Conservation (phyloP, 116 monocot genomes). For the Iris pallida region DNA sequence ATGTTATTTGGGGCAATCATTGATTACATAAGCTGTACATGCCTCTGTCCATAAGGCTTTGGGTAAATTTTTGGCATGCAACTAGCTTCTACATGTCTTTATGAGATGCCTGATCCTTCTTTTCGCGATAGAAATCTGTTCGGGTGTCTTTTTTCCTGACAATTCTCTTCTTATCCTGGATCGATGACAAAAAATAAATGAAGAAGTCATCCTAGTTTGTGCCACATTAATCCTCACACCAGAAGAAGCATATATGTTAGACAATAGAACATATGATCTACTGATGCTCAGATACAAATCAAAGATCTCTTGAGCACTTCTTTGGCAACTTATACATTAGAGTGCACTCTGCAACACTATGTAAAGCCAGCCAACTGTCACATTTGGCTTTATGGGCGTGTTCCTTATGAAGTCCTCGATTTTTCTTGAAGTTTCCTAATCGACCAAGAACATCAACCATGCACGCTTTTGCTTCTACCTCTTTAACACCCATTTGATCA, state of each 20-base stretch:
- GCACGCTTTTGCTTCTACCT: too few species aligned
- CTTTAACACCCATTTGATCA: background rate
- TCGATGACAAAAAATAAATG: too few species aligned
- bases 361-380: slow-evolving; percentile 58
- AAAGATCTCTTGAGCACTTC: slow-evolving; percentile 46
- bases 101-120: background rate
- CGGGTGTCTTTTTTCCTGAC: background rate
- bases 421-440: slow-evolving; percentile 58
- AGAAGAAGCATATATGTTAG: slow-evolving; percentile 68
- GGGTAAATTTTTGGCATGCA: background rate
- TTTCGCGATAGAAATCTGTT: background rate
- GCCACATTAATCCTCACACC: slow-evolving; percentile 65
- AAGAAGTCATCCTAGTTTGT: slow-evolving; percentile 40
- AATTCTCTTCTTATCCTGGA: background rate
- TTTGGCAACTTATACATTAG: slow-evolving; percentile 45
- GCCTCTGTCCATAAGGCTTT: background rate
- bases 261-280: slow-evolving; percentile 59
- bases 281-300: slow-evolving; percentile 50
- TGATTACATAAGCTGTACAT: background rate
- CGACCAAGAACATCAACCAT: slow-evolving; percentile 76
- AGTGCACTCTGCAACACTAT: slow-evolving; percentile 56
- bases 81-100: background rate
- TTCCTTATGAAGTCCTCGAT: slow-evolving; percentile 51
- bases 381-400: slow-evolving; percentile 48
- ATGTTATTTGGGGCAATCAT: background rate